Percentiles rank a stretch among this genome's conserved stretches.
Conservation (phyloP, 106 monocot species). For the Cymbidium sinense region DNA sequence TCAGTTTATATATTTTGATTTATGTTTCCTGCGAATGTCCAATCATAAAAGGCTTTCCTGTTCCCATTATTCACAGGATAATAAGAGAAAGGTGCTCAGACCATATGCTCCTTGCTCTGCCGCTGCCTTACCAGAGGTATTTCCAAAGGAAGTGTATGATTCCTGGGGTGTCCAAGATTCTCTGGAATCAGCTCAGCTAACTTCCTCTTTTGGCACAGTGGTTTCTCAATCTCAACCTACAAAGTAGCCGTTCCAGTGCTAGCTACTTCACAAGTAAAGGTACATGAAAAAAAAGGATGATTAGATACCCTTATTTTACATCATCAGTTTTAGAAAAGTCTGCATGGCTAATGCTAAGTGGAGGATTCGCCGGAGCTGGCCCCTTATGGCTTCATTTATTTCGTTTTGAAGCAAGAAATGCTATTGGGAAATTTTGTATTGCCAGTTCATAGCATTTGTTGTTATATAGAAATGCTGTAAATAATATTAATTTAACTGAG, state of each 20-base stretch:
- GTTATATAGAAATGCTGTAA: no score
- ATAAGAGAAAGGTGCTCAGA: constrained; percentile 51
- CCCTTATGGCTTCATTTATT: not conserved
- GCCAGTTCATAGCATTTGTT: no score
- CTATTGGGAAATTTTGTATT: no score
- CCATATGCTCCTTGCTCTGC: constrained; percentile 54
- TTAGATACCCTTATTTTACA: not conserved
- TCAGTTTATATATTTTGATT: not conserved
- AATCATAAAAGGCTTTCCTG: not conserved
- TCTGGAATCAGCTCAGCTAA: constrained; percentile 17
- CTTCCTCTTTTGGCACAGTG: constrained; percentile 30
- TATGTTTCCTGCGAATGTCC: not conserved
- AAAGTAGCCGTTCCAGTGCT: not conserved
- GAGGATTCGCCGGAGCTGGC: not conserved
- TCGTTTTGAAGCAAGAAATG: not conserved
- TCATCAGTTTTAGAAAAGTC: not conserved
- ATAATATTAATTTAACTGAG: no score
- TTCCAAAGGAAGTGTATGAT: constrained; percentile 48
- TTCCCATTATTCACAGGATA: constrained; percentile 23
- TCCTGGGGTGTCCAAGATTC: constrained; percentile 29
- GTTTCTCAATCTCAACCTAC: constrained; percentile 21
- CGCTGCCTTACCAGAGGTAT: constrained; percentile 17
- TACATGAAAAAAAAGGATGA: not conserved
- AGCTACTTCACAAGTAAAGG: no score
- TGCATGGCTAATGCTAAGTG: no score